phyloP scores from a whole-genome alignment of 2,329 filamentous ascomycete species.

The Ophiosphaerella herpotricha region DNA sequence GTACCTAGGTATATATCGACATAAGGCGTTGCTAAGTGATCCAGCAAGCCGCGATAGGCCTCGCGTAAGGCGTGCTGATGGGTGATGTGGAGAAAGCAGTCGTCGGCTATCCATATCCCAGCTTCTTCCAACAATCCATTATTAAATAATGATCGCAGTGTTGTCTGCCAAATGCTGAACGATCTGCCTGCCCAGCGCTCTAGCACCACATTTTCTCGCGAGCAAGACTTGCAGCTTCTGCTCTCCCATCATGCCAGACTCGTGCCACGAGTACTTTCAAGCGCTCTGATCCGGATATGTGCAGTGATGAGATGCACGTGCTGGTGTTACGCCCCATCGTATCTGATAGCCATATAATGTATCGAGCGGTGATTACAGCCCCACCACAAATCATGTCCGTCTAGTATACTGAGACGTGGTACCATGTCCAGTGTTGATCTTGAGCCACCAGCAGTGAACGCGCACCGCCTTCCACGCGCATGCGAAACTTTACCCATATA shows the following conservation, averaged over 20 bases:
- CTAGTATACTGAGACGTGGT: too few species aligned
- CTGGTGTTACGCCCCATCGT: constrained; percentile 3
- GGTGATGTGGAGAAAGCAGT: constrained; percentile 37
- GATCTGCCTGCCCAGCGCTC: constrained; percentile 23
- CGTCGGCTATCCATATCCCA: constrained; percentile 37
- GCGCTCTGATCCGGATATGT: background rate
- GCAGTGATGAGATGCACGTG: too few species aligned
- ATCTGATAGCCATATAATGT: constrained; percentile 1
- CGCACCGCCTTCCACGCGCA: background rate
- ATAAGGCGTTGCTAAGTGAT: constrained; percentile 64
- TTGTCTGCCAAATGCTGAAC: constrained; percentile 28
- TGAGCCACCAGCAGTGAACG: background rate
- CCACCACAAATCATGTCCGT: too few species aligned
- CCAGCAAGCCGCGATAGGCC: constrained; percentile 41
- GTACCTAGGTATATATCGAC: constrained; percentile 64
- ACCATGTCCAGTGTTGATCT: background rate
- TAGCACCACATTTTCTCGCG: constrained; percentile 14
- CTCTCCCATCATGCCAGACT: constrained; percentile 14
- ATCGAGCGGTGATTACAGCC: background rate
- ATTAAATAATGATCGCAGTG: constrained; percentile 18
- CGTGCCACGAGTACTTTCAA: constrained; percentile 4
- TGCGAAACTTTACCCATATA: background rate
- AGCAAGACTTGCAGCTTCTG: constrained; percentile 15
- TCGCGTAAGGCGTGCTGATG: constrained; percentile 40
- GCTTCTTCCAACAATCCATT: constrained; percentile 29